These are phyloP conservation scores for Kodamaea plutei DNA, from an alignment of 1,139 yeast species.

Conservation along the genomic window DNA sequence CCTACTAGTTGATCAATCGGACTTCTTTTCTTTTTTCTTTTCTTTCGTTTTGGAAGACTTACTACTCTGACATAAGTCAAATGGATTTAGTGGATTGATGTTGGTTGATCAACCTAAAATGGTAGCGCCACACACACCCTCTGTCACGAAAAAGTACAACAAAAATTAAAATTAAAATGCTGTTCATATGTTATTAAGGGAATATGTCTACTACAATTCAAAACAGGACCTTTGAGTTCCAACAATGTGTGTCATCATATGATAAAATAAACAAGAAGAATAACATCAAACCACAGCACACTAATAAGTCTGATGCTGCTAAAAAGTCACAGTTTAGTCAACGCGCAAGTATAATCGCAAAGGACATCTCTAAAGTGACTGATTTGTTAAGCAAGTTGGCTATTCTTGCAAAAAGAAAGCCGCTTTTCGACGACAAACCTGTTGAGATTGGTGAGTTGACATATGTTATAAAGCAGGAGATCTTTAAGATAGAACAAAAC, in stretches of 20 bases:
- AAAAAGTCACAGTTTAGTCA: conserved; percentile 68
- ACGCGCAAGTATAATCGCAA: conserved; percentile 81
- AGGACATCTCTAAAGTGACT: conserved; percentile 86
- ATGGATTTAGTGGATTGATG: too few species aligned
- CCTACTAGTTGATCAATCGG: too few species aligned
- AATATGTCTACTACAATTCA: conserved; percentile 55
- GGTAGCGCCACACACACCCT: too few species aligned
- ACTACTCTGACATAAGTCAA: too few species aligned
- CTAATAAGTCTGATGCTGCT: too few species aligned
- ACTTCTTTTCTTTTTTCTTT: too few species aligned
- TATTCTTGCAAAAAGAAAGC: conserved; percentile 77
- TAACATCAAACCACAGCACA: conserved; percentile 7
- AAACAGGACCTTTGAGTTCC: conserved; percentile 82
- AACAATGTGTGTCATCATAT: conserved; percentile 73
- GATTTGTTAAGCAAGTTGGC: conserved; percentile 80
- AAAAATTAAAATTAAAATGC: too few species aligned
- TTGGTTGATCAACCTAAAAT: too few species aligned
- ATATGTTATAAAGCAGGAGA: conserved; percentile 88
- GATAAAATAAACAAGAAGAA: conserved; percentile 51
- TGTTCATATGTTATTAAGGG: too few species aligned
- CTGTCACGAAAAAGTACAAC: too few species aligned
- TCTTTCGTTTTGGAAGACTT: too few species aligned
- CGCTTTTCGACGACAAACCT: conserved; percentile 93
- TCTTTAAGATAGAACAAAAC: conserved; percentile 77
- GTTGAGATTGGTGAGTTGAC: conserved; percentile 91